Percentiles rank a stretch among this genome's conserved stretches.
phyloP scores from a whole-genome alignment of 2,329 filamentous ascomycete species.

The Colletotrichum salicis region DNA sequence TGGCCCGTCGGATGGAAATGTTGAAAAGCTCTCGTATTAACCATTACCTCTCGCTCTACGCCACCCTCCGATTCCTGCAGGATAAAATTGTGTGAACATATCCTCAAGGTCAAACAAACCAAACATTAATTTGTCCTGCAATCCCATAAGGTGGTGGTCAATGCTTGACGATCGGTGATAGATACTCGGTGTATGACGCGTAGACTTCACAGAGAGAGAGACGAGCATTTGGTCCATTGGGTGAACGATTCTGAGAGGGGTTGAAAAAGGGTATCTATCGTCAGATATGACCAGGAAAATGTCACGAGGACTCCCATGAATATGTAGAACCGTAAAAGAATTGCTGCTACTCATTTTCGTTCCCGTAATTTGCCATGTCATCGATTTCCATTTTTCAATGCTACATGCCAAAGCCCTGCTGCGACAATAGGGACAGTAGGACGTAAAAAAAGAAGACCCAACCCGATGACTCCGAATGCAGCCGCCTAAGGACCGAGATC shows the following conservation, averaged over 20 bases:
- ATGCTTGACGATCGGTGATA: not conserved
- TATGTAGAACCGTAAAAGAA: conserved; percentile 31
- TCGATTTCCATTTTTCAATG: conserved; percentile 65
- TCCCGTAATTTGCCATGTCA: conserved; percentile 36
- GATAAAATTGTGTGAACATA: not conserved
- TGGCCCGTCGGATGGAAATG: not conserved
- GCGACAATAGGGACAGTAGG: conserved; percentile 60
- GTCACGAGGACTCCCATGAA: not conserved
- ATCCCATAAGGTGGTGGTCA: not conserved
- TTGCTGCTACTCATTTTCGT: conserved; percentile 38
- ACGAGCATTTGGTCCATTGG: not conserved
- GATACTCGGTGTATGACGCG: not conserved
- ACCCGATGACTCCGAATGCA: conserved; percentile 71
- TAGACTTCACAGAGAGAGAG: not conserved
- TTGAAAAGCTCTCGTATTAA: not conserved
- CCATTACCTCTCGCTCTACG: no score
- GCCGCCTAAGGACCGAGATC: conserved; percentile 61
- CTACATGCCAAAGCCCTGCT: conserved; percentile 67
- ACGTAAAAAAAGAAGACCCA: conserved; percentile 61
- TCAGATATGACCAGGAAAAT: not conserved
- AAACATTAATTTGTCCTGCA: not conserved
- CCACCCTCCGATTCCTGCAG: no score
- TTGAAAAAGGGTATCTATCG: not conserved
- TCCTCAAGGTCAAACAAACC: not conserved
- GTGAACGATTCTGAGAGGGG: not conserved